These are phyloP conservation scores for Petunia hybrid DNA, from an alignment of 305 asterid genomes.

Conservation along the genomic window DNA sequence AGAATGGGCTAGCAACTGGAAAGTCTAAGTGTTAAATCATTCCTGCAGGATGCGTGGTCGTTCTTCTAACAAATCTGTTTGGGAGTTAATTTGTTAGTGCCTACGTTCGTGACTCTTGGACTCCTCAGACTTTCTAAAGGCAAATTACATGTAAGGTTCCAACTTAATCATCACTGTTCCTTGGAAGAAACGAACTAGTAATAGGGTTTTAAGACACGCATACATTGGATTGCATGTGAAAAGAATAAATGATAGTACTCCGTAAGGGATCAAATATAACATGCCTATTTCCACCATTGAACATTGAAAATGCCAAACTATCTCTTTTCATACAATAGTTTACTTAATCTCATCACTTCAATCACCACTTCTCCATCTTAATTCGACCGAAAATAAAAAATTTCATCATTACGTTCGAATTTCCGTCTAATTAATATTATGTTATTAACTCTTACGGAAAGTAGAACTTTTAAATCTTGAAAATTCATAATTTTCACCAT, in stretches of 20 bases:
- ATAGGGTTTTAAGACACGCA: neutral
- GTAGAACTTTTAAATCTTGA: too few relatives aligned
- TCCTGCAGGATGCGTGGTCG: neutral
- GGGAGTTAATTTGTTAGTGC: neutral
- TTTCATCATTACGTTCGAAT: too few relatives aligned
- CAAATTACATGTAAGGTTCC: conserved; percentile 3
- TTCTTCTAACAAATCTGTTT: neutral
- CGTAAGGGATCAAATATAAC: neutral
- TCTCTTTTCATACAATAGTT: neutral
- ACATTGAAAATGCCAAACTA: neutral
- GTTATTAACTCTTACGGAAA: too few relatives aligned
- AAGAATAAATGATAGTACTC: neutral
- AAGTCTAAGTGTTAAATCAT: neutral
- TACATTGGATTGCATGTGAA: neutral
- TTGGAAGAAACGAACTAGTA: neutral
- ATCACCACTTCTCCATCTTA: neutral
- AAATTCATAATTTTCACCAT: too few relatives aligned
- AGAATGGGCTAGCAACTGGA: neutral
- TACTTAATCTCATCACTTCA: neutral
- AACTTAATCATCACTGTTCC: neutral
- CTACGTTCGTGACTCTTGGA: neutral
- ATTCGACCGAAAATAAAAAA: neutral
- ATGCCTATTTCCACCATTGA: neutral
- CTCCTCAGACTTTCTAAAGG: neutral
- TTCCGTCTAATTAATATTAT: too few relatives aligned